phyloP scores from a whole-genome alignment of 208 protist species.

The Leishmania gerbilli region DNA sequence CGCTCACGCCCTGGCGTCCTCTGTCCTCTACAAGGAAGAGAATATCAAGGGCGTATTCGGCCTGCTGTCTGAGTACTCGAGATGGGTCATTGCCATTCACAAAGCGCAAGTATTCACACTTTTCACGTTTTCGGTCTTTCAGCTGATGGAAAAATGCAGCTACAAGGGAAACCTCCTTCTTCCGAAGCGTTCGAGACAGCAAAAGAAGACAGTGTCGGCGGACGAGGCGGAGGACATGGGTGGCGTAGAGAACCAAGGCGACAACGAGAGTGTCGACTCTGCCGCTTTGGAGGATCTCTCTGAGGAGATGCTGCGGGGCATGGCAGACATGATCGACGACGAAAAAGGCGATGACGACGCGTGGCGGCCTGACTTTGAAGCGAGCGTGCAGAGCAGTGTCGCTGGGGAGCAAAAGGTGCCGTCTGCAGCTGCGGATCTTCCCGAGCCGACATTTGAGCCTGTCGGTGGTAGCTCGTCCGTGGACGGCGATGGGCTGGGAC shows the following conservation, averaged over 20 bases:
- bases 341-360: conserved; percentile 15
- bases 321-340: conserved; percentile 48
- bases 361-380: not conserved
- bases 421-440: not conserved
- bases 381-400: not conserved
- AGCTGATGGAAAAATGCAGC: conserved; percentile 87
- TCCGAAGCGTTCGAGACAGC: conserved; percentile 48
- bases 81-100: conserved; percentile 34
- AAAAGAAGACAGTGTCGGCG: conserved; percentile 2
- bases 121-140: conserved; percentile 77
- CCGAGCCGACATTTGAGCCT: conserved; percentile 9
- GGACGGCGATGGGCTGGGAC: conserved; percentile 9
- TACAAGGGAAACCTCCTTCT: conserved; percentile 76
- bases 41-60: conserved; percentile 80
- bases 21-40: conserved; percentile 82
- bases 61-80: conserved; percentile 49
- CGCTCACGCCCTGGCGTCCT: conserved; percentile 81
- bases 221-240: conserved; percentile 25
- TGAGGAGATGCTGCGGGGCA: conserved; percentile 33
- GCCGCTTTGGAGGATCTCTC: conserved; percentile 33
- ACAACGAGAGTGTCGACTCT: conserved; percentile 42
- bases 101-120: conserved; percentile 58
- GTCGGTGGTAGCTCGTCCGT: not conserved
- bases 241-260: conserved; percentile 21
- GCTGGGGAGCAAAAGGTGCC: not conserved